Percentiles rank a stretch among this genome's conserved stretches.
Evolutionary conservation across 768 basidiomycete species (phyloP).

Genomic region (Boletus sp.): DNA sequence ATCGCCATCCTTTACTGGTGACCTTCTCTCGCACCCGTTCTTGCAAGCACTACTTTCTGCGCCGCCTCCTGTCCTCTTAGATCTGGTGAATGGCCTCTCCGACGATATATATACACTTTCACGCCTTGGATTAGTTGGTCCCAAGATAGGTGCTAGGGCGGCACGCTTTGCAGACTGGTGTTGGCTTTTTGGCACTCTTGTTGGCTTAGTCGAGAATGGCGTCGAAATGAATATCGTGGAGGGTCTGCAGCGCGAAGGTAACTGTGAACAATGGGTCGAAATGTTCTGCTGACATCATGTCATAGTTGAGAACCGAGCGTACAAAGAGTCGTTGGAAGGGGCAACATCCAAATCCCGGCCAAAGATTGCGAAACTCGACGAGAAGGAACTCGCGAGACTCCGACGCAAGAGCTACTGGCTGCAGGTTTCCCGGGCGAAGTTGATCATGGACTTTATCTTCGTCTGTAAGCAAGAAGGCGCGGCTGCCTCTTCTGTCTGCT

Average conservation of each 20-base stretch:
- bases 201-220: conserved; percentile 78
- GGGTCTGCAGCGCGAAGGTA: conserved; percentile 62
- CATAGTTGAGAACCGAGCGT: conserved; percentile 69
- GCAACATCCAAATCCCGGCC: conserved; percentile 69
- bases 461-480: conserved; percentile 56
- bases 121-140: conserved; percentile 64
- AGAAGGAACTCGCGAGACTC: conserved; percentile 65
- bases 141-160: conserved; percentile 62
- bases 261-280: not conserved
- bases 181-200: conserved; percentile 78
- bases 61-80: conserved; percentile 78
- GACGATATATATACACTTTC: conserved; percentile 82
- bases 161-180: conserved; percentile 81
- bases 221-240: conserved; percentile 73
- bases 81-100: conserved; percentile 67
- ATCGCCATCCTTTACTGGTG: conserved; percentile 9
- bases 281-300: not conserved
- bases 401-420: conserved; percentile 76
- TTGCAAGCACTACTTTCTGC: conserved; percentile 74
- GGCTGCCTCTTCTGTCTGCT: conserved; percentile 12
- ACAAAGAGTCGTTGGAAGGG: conserved; percentile 67
- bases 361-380: conserved; percentile 54
- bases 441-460: conserved; percentile 82
- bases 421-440: conserved; percentile 62
- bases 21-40: conserved; percentile 50